Conservation (phyloP, 371 early-diverging fungal genomes). For the Dichotomocladium elegans region DNA sequence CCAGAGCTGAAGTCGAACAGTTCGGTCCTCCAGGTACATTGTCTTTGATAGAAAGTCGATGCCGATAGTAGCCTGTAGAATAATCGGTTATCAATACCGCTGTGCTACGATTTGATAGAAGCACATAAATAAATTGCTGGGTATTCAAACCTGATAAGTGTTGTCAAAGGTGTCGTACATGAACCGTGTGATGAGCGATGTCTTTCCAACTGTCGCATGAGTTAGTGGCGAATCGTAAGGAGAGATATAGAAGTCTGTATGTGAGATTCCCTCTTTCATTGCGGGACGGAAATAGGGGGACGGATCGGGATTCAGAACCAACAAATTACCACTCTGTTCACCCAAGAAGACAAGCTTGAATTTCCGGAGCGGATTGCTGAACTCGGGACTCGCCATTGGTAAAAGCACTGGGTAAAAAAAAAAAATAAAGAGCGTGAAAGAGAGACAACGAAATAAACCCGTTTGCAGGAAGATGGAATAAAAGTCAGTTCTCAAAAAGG, state of each 20-base stretch:
- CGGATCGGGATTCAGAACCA: background rate
- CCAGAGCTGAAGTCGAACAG: constrained; percentile 99
- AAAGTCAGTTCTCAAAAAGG: no score
- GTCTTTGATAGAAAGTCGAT: constrained; percentile 99
- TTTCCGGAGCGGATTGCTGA: constrained; percentile 74
- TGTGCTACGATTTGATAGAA: background rate
- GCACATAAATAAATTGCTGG: no score
- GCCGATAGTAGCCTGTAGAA: constrained; percentile 96
- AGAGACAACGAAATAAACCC: background rate
- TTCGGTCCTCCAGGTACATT: constrained; percentile 93
- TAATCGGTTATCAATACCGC: background rate
- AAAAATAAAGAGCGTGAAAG: constrained; percentile 3
- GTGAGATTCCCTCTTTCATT: no score
- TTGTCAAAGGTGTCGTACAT: constrained; percentile 97
- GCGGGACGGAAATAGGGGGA: background rate
- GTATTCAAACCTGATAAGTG: constrained; percentile 65
- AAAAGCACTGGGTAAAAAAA: constrained; percentile 10
- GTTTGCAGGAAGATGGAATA: no score
- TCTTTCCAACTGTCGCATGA: constrained; percentile 86
- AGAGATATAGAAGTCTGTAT: no score
- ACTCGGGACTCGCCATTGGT: constrained; percentile 33
- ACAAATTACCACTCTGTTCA: constrained; percentile 86
- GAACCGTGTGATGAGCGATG: constrained; percentile 97
- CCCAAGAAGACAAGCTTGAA: constrained; percentile 95
- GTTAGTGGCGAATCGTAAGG: no score